Evolutionary conservation across 2,329 filamentous ascomycete species (phyloP).

Genomic region (Septoria linicola): DNA sequence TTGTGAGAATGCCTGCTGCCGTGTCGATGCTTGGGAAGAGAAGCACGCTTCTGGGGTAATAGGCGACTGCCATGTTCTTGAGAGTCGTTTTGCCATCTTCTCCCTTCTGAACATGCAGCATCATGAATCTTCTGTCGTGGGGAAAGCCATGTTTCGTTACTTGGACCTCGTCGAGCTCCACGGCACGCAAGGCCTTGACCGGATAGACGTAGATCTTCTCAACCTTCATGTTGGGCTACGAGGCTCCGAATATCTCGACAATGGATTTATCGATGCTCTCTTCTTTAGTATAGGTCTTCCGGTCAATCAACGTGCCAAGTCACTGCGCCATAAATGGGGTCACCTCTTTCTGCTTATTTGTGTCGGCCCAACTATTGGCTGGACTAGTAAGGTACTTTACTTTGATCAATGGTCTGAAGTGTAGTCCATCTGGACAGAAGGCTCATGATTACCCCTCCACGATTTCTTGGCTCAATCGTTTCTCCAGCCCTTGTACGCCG

Average conservation of each 20-base stretch:
- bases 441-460: too few relatives aligned
- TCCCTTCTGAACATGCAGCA: conserved; percentile 41
- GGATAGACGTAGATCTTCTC: conserved; percentile 49
- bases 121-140: conserved; percentile 47
- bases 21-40: conserved; percentile 43
- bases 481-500: too few relatives aligned
- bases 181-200: conserved; percentile 48
- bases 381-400: too few relatives aligned
- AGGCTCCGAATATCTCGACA: background rate
- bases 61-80: conserved; percentile 46
- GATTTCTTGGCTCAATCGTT: too few relatives aligned
- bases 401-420: too few relatives aligned
- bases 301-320: too few relatives aligned
- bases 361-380: too few relatives aligned
- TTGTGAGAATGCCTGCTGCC: conserved; percentile 36
- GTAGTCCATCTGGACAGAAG: too few relatives aligned
- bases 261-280: too few relatives aligned
- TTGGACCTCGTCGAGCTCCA: conserved; percentile 40
- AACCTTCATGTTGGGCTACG: conserved; percentile 29
- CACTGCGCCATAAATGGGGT: too few relatives aligned
- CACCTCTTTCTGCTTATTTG: too few relatives aligned
- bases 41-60: conserved; percentile 43
- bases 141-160: conserved; percentile 48
- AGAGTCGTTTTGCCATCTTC: conserved; percentile 31
- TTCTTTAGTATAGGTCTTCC: too few relatives aligned